Evolutionary conservation across 352 stramenopile genomes (phyloP), one percentile per base, ranked within the genome.

Genomic region (Pythium sp.): DNA sequence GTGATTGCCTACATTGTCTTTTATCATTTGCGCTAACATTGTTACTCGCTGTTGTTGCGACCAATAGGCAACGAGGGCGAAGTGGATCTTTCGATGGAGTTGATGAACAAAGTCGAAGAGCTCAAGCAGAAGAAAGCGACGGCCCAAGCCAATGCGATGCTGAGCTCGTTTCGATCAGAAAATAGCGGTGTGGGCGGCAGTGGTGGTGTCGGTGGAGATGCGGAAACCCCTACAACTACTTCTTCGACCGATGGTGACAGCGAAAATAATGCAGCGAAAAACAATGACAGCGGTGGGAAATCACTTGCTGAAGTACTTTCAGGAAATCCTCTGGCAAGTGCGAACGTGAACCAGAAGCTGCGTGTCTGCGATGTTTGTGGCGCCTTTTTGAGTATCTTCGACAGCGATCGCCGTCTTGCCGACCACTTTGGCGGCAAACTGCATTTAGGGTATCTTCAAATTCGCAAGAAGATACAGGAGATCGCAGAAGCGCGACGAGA

Each of bases 381-480:
- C 6, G 90, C 92, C 4, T 96, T 97, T 69, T 72, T 98, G 28
- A 97, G 89, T 65, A 98, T 97, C 65, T 97, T 94, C 60, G 92
- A 98, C 77, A 97, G 87, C 56, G 92, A 98, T 61, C 84, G 84
- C 3, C 85, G 92, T 18, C 75, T 98, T 12, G 87, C 89, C 1
- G 91, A 98, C 55, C 92, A 98, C 63, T 98, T 94, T 82, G 88
- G 87, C 22, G 92, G 92, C 24, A 98, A 98, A 72, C 72, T 97
- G 30, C 92, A 98, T 49, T 71, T 98, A 6, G 92, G 92, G 0
- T 98, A 95, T 69, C 74, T 97, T 38, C 83, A 96, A 68, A 97
- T 97, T 68, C 72, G 90, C 58, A 82, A 84, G 38, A 96, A 97
- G 71, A 78, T 97, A 28, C 70, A 87, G 38, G 87, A 93, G 53